Conservation (phyloP, 2,329 filamentous ascomycete genomes). For the Paramyrothecium sp. region DNA sequence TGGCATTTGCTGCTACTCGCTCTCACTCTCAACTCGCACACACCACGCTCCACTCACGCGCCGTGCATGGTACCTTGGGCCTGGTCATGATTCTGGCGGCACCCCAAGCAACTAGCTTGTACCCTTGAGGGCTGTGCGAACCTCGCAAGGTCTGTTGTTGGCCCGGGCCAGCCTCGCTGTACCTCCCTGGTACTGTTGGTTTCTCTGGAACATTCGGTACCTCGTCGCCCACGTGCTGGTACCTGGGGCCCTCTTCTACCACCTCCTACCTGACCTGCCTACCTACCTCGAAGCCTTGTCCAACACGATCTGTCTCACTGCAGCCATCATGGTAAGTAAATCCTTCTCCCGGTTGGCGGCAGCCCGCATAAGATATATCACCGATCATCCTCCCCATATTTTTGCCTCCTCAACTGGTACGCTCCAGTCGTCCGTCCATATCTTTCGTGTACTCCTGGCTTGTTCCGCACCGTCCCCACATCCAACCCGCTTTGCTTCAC, state of each 20-base stretch:
- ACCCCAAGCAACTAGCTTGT: conserved; percentile 27
- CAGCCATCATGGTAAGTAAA: conserved; percentile 49
- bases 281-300: conserved; percentile 25
- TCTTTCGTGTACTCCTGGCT: conserved; percentile 22
- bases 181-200: conserved; percentile 22
- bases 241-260: conserved; percentile 18
- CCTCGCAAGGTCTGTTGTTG: conserved; percentile 22
- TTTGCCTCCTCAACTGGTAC: conserved; percentile 18
- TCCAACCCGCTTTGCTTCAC: neutral
- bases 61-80: conserved; percentile 21
- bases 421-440: conserved; percentile 16
- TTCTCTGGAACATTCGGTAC: conserved; percentile 32
- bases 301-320: conserved; percentile 32
- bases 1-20: conserved; percentile 15
- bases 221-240: conserved; percentile 32
- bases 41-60: conserved; percentile 20
- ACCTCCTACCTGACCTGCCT: conserved; percentile 19
- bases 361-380: conserved; percentile 46
- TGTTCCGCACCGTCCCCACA: conserved; percentile 14
- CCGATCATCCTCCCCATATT: conserved; percentile 29
- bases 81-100: conserved; percentile 31
- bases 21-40: no score
- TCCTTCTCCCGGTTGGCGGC: conserved; percentile 36
- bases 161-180: conserved; percentile 22
- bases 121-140: conserved; percentile 15